These are phyloP conservation scores for Fomitopsis schrenkii DNA, from an alignment of 1,284 basidiomycete genomes.

Conservation along the genomic window DNA sequence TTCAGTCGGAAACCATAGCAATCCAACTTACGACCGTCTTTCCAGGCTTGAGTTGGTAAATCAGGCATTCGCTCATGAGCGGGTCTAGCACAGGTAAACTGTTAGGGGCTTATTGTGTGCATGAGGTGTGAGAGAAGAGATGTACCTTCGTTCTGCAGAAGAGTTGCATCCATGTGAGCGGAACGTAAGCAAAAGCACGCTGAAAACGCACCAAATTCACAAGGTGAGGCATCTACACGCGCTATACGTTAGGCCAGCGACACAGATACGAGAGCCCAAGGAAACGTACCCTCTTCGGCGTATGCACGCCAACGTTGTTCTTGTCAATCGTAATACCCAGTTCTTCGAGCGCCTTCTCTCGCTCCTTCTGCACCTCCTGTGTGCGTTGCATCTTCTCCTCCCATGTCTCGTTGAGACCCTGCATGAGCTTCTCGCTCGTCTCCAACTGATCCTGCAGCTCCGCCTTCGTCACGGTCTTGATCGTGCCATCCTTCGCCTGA, in stretches of 20 bases:
- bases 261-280: neutral
- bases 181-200: neutral
- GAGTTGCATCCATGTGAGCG: conserved; percentile 9
- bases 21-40: conserved; percentile 62
- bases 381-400: conserved; percentile 94
- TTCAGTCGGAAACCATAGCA: conserved; percentile 4
- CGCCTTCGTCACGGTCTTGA: conserved; percentile 95
- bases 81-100: conserved; percentile 51
- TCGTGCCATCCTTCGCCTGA: conserved; percentile 87
- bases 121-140: neutral
- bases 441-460: conserved; percentile 97
- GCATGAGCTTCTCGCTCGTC: conserved; percentile 95
- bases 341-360: conserved; percentile 96
- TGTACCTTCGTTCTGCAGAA: conserved; percentile 75
- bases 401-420: conserved; percentile 96
- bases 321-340: conserved; percentile 97
- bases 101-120: neutral
- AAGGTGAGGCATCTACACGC: conserved; percentile 80
- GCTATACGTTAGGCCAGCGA: neutral
- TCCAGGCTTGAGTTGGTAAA: conserved; percentile 93
- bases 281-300: conserved; percentile 83
- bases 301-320: conserved; percentile 92
- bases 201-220: conserved; percentile 78
- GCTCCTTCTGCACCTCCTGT: conserved; percentile 92
- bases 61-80: conserved; percentile 87